Conservation (phyloP, 2,329 filamentous ascomycete genomes). For the Microdochium paspali region DNA sequence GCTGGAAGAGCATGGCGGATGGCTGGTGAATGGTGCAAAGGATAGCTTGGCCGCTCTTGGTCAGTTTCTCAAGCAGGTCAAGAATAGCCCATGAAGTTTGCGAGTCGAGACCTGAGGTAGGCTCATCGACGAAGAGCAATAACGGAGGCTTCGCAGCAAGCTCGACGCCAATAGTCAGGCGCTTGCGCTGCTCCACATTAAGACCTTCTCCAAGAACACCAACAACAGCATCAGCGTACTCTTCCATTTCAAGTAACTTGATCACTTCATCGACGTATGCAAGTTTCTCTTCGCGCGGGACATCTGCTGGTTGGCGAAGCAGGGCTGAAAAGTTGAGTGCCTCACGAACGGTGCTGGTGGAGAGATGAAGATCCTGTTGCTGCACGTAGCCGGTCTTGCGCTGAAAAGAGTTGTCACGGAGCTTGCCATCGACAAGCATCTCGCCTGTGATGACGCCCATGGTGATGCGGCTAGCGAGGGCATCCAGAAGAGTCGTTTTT, state of each 20-base stretch:
- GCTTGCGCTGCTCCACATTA: constrained; percentile 61
- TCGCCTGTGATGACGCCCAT: constrained; percentile 85
- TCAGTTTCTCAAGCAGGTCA: constrained; percentile 79
- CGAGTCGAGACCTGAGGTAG: constrained; percentile 86
- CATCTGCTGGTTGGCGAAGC: constrained; percentile 69
- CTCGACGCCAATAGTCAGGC: constrained; percentile 92
- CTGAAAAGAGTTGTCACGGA: constrained; percentile 74
- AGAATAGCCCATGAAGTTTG: constrained; percentile 92
- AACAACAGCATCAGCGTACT: constrained; percentile 83
- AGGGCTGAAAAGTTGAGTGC: constrained; percentile 79
- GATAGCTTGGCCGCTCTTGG: constrained; percentile 81
- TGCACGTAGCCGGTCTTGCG: constrained; percentile 89
- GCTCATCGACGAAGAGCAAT: constrained; percentile 88
- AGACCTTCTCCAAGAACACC: constrained; percentile 84
- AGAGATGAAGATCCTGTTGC: constrained; percentile 82
- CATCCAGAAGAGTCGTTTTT: constrained; percentile 85
- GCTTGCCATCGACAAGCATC: constrained; percentile 59
- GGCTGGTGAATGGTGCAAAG: constrained; percentile 98
- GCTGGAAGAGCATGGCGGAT: constrained; percentile 90
- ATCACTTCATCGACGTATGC: constrained; percentile 88
- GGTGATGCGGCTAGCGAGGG: constrained; percentile 73
- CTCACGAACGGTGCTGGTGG: constrained; percentile 80
- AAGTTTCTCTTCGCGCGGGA: constrained; percentile 68
- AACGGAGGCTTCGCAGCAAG: constrained; percentile 85
- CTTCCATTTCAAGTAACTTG: constrained; percentile 79